Base-by-base conservation (phyloP, 305 asterid genomes). In the Rubia balearica region DNA sequence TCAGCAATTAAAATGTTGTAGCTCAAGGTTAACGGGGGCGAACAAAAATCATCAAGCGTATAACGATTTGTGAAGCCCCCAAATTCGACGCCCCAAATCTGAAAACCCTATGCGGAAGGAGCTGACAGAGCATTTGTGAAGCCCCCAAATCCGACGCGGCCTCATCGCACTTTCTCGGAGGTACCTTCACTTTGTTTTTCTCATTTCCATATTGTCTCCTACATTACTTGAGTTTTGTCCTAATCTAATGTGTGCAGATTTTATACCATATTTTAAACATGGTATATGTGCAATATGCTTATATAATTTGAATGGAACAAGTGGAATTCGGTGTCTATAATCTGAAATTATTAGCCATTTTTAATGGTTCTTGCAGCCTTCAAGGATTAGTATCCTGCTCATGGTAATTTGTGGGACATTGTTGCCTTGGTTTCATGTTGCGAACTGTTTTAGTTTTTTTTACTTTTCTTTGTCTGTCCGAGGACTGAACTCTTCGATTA, bases 81-180 rank as follows among this genome's bases (percentile, higher is more conserved):
- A 24, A 24, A 24, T 24, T 1, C 27, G 27, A 24, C 1, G 27
- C 27, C 27, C 27, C 27, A 24, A 24, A 24, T 24, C 1, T 24
- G 27, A 24, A 24, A 24, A 24, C 1, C 1, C 27, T 24, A 24
- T 24, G 27, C 27, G 27, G 27, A 1, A 24, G 27, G 27, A 24
- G 27, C 27, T 24, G 27, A 1, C 27, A 24, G 27, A 24, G n/a
- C n/a, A n/a, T n/a, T n/a, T n/a, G n/a, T n/a, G n/a, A n/a, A n/a
- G n/a, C n/a, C n/a, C n/a, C n/a, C n/a, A n/a, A n/a, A n/a, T n/a
- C n/a, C n/a, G n/a, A n/a, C n/a, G n/a, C 64, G 67, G 68, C 62
- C 76, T 43, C 76, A 67, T 74, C 81, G 16, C 46, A 13, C 79
- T 68, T 74, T 72, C n/a, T 76, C 73, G 8, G 66, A 86, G 95